These are phyloP conservation scores for Lactarius tabidus DNA, from an alignment of 768 basidiomycete species.

Conservation along the genomic window DNA sequence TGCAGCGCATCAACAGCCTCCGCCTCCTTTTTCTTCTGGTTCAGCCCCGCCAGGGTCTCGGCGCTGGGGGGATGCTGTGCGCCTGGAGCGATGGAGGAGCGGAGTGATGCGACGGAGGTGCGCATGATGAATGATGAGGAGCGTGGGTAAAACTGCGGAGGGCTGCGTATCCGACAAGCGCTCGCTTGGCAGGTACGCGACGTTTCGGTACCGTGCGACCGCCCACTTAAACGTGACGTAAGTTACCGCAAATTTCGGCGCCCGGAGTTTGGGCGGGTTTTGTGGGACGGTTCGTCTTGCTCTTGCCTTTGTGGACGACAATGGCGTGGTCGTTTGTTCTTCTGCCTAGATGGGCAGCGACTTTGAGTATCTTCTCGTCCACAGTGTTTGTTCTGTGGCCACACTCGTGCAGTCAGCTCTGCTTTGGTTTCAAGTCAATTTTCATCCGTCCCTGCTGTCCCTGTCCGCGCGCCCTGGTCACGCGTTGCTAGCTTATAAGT, in stretches of 20 bases:
- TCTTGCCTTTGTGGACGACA: constrained; percentile 7
- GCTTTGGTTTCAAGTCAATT: background rate
- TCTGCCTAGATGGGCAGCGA: background rate
- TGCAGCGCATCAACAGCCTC: constrained; percentile 74
- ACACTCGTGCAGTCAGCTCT: too few relatives aligned
- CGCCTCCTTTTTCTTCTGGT: constrained; percentile 78
- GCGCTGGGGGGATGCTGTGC: constrained; percentile 38
- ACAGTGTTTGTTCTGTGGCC: background rate
- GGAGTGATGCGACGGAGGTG: constrained; percentile 19
- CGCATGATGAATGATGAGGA: background rate
- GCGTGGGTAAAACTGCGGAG: background rate
- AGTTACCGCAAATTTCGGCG: background rate
- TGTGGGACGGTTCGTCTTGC: too few relatives aligned
- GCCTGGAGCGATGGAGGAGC: constrained; percentile 48
- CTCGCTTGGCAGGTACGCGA: background rate
- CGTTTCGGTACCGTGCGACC: background rate
- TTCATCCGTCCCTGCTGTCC: background rate
- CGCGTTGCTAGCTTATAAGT: background rate
- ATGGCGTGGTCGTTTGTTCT: background rate
- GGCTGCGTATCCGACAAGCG: background rate
- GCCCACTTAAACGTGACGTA: background rate
- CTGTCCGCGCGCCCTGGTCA: constrained; percentile 5
- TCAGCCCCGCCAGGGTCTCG: constrained; percentile 50
- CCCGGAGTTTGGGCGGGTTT: background rate
- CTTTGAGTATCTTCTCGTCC: background rate